Percentiles rank a stretch among this genome's conserved stretches.
These are phyloP conservation scores for Fusarium tupiense DNA, from an alignment of 2,329 filamentous ascomycete genomes.

Conservation along the genomic window DNA sequence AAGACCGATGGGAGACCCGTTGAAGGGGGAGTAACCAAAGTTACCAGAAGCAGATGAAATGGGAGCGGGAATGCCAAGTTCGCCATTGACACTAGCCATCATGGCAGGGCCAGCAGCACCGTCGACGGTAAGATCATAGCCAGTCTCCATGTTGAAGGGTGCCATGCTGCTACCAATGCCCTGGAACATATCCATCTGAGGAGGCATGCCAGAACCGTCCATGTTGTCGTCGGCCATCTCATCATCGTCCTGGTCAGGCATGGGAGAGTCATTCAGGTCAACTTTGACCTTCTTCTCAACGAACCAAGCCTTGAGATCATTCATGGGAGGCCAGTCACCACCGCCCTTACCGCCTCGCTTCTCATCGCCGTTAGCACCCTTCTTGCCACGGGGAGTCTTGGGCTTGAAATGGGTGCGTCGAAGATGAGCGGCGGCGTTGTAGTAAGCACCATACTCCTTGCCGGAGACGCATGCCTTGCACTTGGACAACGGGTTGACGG, in stretches of 20 bases:
- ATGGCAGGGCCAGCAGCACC: constrained; percentile 25
- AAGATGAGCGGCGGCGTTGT: constrained; percentile 93
- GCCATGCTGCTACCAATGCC: constrained; percentile 39
- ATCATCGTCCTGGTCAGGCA: constrained; percentile 47
- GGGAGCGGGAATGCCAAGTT: constrained; percentile 33
- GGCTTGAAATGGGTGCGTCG: constrained; percentile 87
- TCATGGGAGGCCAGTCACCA: constrained; percentile 43
- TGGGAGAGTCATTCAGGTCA: constrained; percentile 51
- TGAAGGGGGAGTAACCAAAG: constrained; percentile 38
- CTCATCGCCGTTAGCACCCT: constrained; percentile 53
- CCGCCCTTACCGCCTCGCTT: constrained; percentile 61
- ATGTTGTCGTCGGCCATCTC: constrained; percentile 37
- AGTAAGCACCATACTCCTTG: constrained; percentile 90
- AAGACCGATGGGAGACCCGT: constrained; percentile 38
- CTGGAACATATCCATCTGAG: constrained; percentile 36
- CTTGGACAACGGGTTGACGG: constrained; percentile 73
- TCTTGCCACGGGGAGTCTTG: constrained; percentile 59
- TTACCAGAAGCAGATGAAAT: constrained; percentile 41
- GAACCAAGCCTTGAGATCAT: constrained; percentile 63
- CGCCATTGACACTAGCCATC: constrained; percentile 32
- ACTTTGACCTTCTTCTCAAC: constrained; percentile 59
- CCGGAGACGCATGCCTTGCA: constrained; percentile 83
- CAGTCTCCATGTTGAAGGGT: constrained; percentile 33
- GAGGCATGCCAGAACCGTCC: constrained; percentile 24
- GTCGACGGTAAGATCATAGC: constrained; percentile 39